A percentile compares a stretch with the other conserved stretches of the same genome.
These are phyloP conservation scores for Pichia sp. DNA, from an alignment of 1,139 yeast species.

Conservation along the genomic window DNA sequence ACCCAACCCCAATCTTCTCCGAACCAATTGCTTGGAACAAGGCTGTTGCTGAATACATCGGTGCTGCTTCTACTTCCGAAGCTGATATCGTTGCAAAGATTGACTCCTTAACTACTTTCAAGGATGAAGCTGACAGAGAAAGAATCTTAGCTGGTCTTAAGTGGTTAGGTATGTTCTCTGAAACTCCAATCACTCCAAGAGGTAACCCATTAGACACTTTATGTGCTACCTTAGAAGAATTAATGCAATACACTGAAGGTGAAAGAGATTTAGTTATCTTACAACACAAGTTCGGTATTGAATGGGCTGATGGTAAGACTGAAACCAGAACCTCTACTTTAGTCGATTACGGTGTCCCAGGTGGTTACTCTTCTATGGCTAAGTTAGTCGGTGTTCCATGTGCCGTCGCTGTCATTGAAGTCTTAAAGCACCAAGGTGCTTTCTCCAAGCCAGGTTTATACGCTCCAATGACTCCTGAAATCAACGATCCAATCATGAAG, in stretches of 20 bases:
- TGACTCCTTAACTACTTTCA: slow-evolving; percentile 75
- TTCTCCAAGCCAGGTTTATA: slow-evolving; percentile 79
- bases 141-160: slow-evolving; percentile 85
- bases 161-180: slow-evolving; percentile 93
- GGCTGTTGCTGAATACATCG: slow-evolving; percentile 74
- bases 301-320: slow-evolving; percentile 89
- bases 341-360: slow-evolving; percentile 90
- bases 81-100: slow-evolving; percentile 74
- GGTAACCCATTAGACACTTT: slow-evolving; percentile 94
- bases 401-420: slow-evolving; percentile 90
- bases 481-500: slow-evolving; percentile 88
- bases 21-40: slow-evolving; percentile 80
- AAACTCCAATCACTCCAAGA: slow-evolving; percentile 74
- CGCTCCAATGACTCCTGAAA: slow-evolving; percentile 91
- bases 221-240: slow-evolving; percentile 92
- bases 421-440: slow-evolving; percentile 65
- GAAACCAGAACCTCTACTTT: slow-evolving; percentile 95
- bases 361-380: slow-evolving; percentile 98
- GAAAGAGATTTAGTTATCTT: slow-evolving; percentile 95
- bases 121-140: slow-evolving; percentile 76
- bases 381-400: slow-evolving; percentile 98
- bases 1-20: slow-evolving; percentile 55
- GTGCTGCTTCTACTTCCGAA: slow-evolving; percentile 68
- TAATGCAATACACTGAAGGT: slow-evolving; percentile 94
- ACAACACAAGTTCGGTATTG: slow-evolving; percentile 97